Base-by-base conservation (phyloP, 2,329 filamentous ascomycete genomes). In the Diaporthe velutina region DNA sequence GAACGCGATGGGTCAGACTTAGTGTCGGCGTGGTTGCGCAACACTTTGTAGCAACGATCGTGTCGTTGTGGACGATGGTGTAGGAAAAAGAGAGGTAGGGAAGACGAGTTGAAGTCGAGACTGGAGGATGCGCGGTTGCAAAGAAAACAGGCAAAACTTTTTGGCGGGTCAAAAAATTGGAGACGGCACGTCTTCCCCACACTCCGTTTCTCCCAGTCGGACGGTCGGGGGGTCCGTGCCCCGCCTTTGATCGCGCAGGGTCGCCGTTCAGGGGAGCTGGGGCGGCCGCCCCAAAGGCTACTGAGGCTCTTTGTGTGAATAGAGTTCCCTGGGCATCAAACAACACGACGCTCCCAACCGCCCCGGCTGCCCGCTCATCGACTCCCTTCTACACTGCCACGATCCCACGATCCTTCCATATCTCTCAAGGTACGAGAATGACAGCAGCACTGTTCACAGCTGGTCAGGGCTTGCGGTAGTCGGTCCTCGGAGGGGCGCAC, bases 111-210 rank as follows among this genome's bases (percentile, higher is more conserved):
- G 45, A 38, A 22, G 45, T 45, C 19, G 22, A 38, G 45, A 28
- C 22, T 28, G 8, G 3, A 54, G 15, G 45, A 54, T 28, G 30
- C 64, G 64, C 48, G 64, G 64, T 17, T 45, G 42, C 50, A 61
- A 25, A 50, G 50, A 33, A 58, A 55, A 25, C 33, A 66, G 42
- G 28, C 68, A 67, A 58, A 70, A 70, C 67, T 73, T 74, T 76
- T 76, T 70, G 71, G 68, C 61, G 74, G 74, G 68, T 74, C 72
- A 28, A 25, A 25, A 42, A 50, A 52, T 64, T 64, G 57, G 45
- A 72, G 70, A 60, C 38, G n/a, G 57, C 22, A 19, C 57, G 40
- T 17, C 33, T 72, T 64, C 70, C 70, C 70, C 70, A 72, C 70
- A 72, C 57, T 55, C 45, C n/a, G 54, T 71, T 61, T 67, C 52